Conservation (phyloP, 2,329 filamentous ascomycete genomes). For the Podosphaera fusca region DNA sequence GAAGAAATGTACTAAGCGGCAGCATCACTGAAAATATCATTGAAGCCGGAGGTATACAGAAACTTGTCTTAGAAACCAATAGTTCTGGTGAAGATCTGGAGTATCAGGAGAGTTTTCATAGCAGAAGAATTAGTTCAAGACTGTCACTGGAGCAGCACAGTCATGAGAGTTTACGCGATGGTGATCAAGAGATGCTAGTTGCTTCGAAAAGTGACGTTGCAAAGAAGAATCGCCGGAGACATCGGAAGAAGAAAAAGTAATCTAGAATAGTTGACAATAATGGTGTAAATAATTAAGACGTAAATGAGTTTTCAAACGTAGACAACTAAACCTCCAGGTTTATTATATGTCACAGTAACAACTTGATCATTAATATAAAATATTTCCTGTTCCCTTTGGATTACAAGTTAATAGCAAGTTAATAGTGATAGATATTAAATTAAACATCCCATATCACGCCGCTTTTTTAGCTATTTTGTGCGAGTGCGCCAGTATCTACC, state of each 20-base stretch:
- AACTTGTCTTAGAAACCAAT: slow-evolving; percentile 50
- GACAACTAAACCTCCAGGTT: too few species aligned
- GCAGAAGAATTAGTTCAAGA: background rate
- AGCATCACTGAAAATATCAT: slow-evolving; percentile 63
- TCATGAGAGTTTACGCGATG: background rate
- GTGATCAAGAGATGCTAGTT: background rate
- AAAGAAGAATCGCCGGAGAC: background rate
- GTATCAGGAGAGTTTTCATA: background rate
- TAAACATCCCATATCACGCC: too few species aligned
- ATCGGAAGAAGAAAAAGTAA: background rate
- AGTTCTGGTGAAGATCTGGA: slow-evolving; percentile 9
- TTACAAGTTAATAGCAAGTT: too few species aligned
- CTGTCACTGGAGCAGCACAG: background rate
- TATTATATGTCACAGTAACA: too few species aligned
- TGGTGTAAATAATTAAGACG: too few species aligned
- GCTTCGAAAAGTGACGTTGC: background rate
- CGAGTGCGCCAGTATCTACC: too few species aligned
- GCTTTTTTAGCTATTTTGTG: too few species aligned
- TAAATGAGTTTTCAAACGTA: too few species aligned
- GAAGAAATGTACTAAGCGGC: slow-evolving; percentile 39
- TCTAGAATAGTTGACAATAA: too few species aligned
- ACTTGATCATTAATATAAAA: too few species aligned
- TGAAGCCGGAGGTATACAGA: slow-evolving; percentile 49
- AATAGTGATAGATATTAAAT: too few species aligned
- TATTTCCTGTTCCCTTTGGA: too few species aligned